Percentiles rank a stretch among this genome's conserved stretches.
phyloP scores from a whole-genome alignment of 1,284 basidiomycete genomes.

The Erythrobasidium hasegawianum region DNA sequence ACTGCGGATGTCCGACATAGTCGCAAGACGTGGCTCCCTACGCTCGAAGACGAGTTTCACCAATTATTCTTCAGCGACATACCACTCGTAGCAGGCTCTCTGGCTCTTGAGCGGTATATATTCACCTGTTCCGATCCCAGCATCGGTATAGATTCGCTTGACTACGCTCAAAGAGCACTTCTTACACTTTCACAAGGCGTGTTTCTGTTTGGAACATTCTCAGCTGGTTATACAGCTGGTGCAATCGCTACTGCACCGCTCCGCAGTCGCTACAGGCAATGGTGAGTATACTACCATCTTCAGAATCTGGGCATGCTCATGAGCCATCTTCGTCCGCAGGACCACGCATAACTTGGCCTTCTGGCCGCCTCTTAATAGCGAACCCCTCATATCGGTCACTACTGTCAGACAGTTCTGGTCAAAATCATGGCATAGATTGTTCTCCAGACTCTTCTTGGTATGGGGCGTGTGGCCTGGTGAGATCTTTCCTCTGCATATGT shows the following conservation, averaged over 20 bases:
- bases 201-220: constrained; percentile 33
- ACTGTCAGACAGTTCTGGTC: constrained; percentile 35
- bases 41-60: constrained; percentile 26
- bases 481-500: background rate
- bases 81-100: constrained; percentile 16
- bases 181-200: constrained; percentile 32
- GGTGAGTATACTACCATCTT: no score
- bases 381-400: constrained; percentile 21
- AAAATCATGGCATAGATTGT: constrained; percentile 31
- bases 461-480: constrained; percentile 35
- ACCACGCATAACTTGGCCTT: constrained; percentile 33
- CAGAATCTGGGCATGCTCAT: background rate
- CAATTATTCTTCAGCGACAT: constrained; percentile 34
- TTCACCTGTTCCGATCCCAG: constrained; percentile 10
- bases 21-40: constrained; percentile 25
- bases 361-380: constrained; percentile 32
- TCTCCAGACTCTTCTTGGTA: constrained; percentile 28
- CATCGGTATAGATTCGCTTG: constrained; percentile 25
- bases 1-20: constrained; percentile 32
- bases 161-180: constrained; percentile 8
- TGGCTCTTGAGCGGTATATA: constrained; percentile 24
- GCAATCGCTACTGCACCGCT: constrained; percentile 26
- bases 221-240: constrained; percentile 26
- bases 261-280: constrained; percentile 18
- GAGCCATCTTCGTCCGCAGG: background rate